Percentiles rank a stretch among this genome's conserved stretches.
These are phyloP conservation scores for Citrullus mucosospermus DNA, from an alignment of 306 rosid genomes.

Conservation along the genomic window DNA sequence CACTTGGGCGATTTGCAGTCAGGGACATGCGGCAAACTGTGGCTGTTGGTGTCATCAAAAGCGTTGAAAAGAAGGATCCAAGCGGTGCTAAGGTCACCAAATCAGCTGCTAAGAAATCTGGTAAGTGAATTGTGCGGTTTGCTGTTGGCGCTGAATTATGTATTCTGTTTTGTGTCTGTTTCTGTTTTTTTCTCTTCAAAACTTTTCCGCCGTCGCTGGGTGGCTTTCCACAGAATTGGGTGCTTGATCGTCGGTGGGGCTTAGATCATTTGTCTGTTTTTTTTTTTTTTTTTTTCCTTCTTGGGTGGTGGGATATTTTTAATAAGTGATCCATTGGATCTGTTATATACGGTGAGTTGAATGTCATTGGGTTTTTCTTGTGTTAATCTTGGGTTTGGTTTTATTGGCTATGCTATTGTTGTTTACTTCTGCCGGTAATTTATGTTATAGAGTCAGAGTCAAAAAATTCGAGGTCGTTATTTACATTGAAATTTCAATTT, in stretches of 20 bases:
- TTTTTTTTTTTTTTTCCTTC: too few species aligned
- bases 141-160: slow-evolving; percentile 13
- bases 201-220: slow-evolving; percentile 18
- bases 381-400: too few species aligned
- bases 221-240: slow-evolving; percentile 42
- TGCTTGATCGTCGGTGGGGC: slow-evolving; percentile 45
- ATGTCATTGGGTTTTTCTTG: too few species aligned
- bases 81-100: slow-evolving; percentile 63
- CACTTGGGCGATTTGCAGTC: slow-evolving; percentile 85
- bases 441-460: too few species aligned
- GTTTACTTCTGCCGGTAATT: too few species aligned
- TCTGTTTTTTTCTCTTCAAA: slow-evolving; percentile 6
- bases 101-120: slow-evolving; percentile 61
- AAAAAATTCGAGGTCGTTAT: too few species aligned
- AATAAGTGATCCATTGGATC: too few species aligned
- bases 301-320: too few species aligned
- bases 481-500: too few species aligned
- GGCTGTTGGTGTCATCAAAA: slow-evolving; percentile 87
- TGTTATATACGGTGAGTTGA: too few species aligned
- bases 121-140: slow-evolving; percentile 45
- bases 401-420: too few species aligned
- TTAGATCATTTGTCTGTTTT: too few species aligned
- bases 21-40: slow-evolving; percentile 92
- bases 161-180: neutral
- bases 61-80: slow-evolving; percentile 83